A percentile compares a stretch with the other conserved stretches of the same genome.
Conservation (phyloP, 441 rosid species). For the Mallotus japonicus region DNA sequence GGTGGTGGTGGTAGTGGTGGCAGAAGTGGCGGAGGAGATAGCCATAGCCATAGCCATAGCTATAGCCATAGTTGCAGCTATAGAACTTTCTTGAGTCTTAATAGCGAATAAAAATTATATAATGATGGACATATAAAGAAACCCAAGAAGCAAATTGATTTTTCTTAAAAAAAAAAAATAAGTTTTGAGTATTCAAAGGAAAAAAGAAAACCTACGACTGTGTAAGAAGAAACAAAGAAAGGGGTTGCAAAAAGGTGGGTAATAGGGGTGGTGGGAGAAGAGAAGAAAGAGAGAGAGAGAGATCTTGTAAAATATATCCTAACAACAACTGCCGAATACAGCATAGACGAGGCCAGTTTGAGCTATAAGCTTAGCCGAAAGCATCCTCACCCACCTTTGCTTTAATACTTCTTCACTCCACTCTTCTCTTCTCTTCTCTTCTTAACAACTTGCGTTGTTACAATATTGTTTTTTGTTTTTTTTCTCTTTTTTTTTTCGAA, state of each 20-base stretch:
- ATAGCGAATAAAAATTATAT: too few relatives aligned
- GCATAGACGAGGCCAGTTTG: conserved; percentile 49
- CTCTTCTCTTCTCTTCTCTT: conserved; percentile 34
- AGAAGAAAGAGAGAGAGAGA: conserved; percentile 14
- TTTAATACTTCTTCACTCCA: conserved; percentile 22
- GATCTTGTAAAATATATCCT: conserved; percentile 9
- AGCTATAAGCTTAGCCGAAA: conserved; percentile 47
- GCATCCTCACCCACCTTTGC: conserved; percentile 26
- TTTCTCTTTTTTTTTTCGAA: conserved; percentile 20
- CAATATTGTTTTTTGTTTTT: conserved; percentile 18
- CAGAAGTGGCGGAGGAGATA: background rate
- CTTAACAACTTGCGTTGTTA: conserved; percentile 46
- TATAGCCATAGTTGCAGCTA: background rate
- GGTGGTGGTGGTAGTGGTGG: conserved; percentile 1
- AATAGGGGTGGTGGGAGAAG: background rate
- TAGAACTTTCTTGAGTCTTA: background rate
- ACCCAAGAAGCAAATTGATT: background rate
- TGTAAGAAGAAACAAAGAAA: conserved; percentile 38
- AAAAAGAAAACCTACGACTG: conserved; percentile 20
- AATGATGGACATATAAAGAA: conserved; percentile 6
- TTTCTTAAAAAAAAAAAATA: background rate
- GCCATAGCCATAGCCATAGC: background rate
- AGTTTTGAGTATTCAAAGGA: conserved; percentile 24
- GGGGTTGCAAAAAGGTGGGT: conserved; percentile 24
- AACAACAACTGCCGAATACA: conserved; percentile 42